Percentiles rank a stretch among this genome's conserved stretches.
Conservation (phyloP, 139 green algal species). For the Chlorokybus atmophyticus region DNA sequence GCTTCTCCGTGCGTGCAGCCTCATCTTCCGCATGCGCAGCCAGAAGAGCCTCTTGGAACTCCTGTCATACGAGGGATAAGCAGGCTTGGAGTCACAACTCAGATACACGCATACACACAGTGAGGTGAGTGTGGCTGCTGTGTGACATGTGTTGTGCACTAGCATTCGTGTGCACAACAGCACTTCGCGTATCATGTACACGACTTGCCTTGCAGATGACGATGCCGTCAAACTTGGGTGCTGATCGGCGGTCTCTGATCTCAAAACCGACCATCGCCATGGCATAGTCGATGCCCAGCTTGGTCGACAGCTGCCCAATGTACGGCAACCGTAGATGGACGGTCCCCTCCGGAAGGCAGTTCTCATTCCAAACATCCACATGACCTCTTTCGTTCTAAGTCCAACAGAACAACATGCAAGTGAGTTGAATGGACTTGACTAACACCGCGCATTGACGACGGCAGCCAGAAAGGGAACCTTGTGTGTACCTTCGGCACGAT, state of each 20-base stretch:
- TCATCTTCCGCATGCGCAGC: slow-evolving; percentile 20
- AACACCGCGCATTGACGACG: not conserved
- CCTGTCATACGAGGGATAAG: slow-evolving; percentile 1
- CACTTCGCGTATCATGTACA: slow-evolving; percentile 16
- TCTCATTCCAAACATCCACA: slow-evolving; percentile 23
- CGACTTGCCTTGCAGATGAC: slow-evolving; percentile 23
- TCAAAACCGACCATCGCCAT: slow-evolving; percentile 32
- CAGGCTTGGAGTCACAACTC: not conserved
- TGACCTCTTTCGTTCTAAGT: slow-evolving; percentile 24
- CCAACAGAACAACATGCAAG: not conserved
- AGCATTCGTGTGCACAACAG: slow-evolving; percentile 1
- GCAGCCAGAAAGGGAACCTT: slow-evolving; percentile 7
- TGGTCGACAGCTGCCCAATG: slow-evolving; percentile 5
- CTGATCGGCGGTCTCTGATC: slow-evolving; percentile 16
- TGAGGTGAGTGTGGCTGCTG: no score
- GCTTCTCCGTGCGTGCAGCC: not conserved
- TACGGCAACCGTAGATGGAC: slow-evolving; percentile 25
- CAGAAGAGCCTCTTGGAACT: not conserved
- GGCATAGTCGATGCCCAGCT: slow-evolving; percentile 28
- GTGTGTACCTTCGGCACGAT: slow-evolving; percentile 18
- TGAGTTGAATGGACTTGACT: not conserved
- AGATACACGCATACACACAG: not conserved
- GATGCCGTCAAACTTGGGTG: slow-evolving; percentile 24
- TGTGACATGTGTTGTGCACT: no score
- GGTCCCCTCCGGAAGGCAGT: slow-evolving; percentile 19